Evolutionary conservation across 1,284 basidiomycete genomes (phyloP), one percentile per base, ranked within the genome.

Genomic region (Trametes versicolor): DNA sequence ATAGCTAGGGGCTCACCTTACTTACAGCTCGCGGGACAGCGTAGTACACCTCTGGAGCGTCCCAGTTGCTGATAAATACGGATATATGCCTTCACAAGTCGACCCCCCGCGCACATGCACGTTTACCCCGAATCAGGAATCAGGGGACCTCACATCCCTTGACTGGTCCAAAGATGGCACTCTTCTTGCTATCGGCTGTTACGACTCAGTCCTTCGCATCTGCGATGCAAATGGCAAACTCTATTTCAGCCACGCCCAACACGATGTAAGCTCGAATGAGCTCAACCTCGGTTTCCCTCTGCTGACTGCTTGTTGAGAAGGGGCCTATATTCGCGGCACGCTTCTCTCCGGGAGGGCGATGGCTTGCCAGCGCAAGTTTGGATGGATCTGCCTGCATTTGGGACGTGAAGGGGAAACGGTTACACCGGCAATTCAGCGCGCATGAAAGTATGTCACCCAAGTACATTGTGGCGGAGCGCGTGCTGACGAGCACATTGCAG

Each of bases 331-430:
- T 93, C 73, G 85, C 91, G 45, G 84, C 87, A 41, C 84, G 86
- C 64, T 94, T 93, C 73, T 94, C 92, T 23, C 84, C 82, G 65
- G 82, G 84, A 43, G 91, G 92, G 7, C 82, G 83, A 62, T 91
- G 87, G 86, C 79, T 94, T 58, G 75, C 89, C 48, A 88, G 89
- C 17, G 91, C 89, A 7, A 92, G 91, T 76, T 73, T 94, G 53
- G 93, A 95, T 72, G 86, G 87, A 10, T 89, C 89, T 1, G 83
- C 87, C 5, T 91, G 91, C 67, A 82, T 94, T 13, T 95, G 92
- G 92, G 87, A 95, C 73, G 82, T 93, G n/a, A 76, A 81, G 66
- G 82, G 82, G 70, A 88, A 89, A 76, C 78, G 81, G 66, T 70
- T 93, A 50, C 76, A 88, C 70, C 81, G 82, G 72, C 86, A 92